A percentile compares a stretch with the other conserved stretches of the same genome.
Evolutionary conservation across 345 rosid species (phyloP).

Genomic region (Luvunga scandens): DNA sequence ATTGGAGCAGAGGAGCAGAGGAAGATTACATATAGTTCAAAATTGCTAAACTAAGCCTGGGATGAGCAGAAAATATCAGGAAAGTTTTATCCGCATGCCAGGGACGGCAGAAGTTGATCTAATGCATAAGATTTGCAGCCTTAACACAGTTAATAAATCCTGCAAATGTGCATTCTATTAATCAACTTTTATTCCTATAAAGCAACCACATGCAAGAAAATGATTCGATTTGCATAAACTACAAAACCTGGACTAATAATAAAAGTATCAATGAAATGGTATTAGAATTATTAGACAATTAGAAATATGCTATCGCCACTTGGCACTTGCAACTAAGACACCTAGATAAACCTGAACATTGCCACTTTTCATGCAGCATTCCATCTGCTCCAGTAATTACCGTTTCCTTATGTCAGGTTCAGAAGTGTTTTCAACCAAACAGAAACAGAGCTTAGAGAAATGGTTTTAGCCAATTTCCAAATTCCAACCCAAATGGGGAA

Average conservation of each 20-base stretch:
- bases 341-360: neutral
- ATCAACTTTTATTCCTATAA: neutral
- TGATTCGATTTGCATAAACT: neutral
- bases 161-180: conserved; percentile 3
- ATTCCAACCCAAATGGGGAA: neutral
- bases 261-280: neutral
- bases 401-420: neutral
- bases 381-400: neutral
- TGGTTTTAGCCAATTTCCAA: neutral
- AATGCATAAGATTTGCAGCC: conserved; percentile 6
- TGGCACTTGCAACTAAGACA: neutral
- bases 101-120: neutral
- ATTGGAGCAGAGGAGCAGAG: conserved; percentile 1
- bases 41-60: neutral
- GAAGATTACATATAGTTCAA: neutral
- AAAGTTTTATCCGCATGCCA: neutral
- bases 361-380: neutral
- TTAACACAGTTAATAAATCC: neutral
- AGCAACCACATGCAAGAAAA: neutral
- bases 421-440: neutral
- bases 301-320: neutral
- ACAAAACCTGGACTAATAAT: neutral
- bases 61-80: neutral
- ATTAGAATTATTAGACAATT: neutral
- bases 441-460: neutral